These are phyloP conservation scores for Aspergillus proliferans DNA, from an alignment of 2,329 filamentous ascomycete species.

Conservation along the genomic window DNA sequence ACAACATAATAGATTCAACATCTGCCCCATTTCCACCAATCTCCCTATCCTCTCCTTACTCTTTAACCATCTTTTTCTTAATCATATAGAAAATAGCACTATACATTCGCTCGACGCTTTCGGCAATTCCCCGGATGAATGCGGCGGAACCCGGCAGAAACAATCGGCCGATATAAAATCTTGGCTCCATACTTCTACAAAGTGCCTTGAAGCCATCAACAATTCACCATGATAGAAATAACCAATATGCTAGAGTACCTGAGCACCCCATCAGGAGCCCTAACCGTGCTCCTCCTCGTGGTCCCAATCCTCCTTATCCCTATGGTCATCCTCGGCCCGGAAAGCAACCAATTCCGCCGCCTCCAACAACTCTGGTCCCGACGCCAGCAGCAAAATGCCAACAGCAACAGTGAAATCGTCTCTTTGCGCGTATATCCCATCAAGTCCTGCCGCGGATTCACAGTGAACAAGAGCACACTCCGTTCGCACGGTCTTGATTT, in stretches of 20 bases:
- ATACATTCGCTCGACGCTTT: no score
- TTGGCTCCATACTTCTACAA: no score
- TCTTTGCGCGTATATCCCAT: constrained; percentile 56
- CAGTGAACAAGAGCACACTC: constrained; percentile 47
- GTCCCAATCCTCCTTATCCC: constrained; percentile 12
- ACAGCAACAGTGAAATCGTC: constrained; percentile 24
- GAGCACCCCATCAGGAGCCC: neutral
- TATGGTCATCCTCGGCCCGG: constrained; percentile 9
- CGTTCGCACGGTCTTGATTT: constrained; percentile 54
- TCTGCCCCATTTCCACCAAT: no score
- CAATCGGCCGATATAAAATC: no score
- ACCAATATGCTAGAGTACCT: neutral
- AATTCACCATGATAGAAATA: neutral
- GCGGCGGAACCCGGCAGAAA: no score
- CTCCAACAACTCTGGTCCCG: constrained; percentile 10
- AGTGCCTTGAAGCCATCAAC: no score
- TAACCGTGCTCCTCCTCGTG: constrained; percentile 3
- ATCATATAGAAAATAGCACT: no score
- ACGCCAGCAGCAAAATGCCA: neutral
- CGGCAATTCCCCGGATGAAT: no score
- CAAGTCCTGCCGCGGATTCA: constrained; percentile 60
- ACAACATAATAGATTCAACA: no score
- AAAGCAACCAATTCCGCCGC: constrained; percentile 4
- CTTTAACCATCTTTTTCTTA: no score
- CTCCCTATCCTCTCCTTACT: no score